phyloP scores from a whole-genome alignment of 306 rosid species.

The Quercus gilva region DNA sequence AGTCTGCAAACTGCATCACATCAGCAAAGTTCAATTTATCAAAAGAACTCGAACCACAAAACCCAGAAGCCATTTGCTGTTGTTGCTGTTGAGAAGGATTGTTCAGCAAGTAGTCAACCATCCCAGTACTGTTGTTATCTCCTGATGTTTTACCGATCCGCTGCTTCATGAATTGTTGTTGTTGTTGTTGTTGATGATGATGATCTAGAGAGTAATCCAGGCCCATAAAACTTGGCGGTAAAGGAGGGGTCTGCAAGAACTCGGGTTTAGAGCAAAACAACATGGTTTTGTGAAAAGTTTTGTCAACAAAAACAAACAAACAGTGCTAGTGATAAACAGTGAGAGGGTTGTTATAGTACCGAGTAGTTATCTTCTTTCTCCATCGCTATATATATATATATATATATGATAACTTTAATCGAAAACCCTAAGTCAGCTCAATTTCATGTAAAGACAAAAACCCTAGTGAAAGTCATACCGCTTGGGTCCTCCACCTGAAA shows the following conservation, averaged over 20 bases:
- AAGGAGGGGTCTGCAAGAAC: constrained; percentile 48
- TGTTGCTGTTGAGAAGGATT: constrained; percentile 30
- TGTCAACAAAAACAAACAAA: constrained; percentile 19
- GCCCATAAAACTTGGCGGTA: constrained; percentile 46
- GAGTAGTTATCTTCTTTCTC: constrained; percentile 71
- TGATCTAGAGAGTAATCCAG: constrained; percentile 46
- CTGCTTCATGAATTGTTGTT: constrained; percentile 43
- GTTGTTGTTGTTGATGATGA: constrained; percentile 24
- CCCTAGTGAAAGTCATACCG: constrained; percentile 23
- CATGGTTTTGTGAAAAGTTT: constrained; percentile 36
- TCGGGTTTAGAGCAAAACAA: constrained; percentile 38
- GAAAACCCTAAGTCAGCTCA: constrained; percentile 31
- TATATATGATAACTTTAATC: constrained; percentile 30
- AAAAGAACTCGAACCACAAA: constrained; percentile 39
- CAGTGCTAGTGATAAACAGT: background rate
- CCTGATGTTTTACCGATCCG: constrained; percentile 41
- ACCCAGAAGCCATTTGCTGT: constrained; percentile 26
- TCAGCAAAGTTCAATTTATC: constrained; percentile 82
- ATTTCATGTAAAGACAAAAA: constrained; percentile 31
- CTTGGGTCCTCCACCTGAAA: constrained; percentile 43
- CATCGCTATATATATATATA: constrained; percentile 37
- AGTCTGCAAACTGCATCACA: constrained; percentile 95
- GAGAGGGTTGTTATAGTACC: constrained; percentile 38
- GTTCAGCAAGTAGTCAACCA: constrained; percentile 45
- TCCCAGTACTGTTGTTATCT: constrained; percentile 24